Conservation (phyloP, 805 yeast species). For the Candida morakotiae region DNA sequence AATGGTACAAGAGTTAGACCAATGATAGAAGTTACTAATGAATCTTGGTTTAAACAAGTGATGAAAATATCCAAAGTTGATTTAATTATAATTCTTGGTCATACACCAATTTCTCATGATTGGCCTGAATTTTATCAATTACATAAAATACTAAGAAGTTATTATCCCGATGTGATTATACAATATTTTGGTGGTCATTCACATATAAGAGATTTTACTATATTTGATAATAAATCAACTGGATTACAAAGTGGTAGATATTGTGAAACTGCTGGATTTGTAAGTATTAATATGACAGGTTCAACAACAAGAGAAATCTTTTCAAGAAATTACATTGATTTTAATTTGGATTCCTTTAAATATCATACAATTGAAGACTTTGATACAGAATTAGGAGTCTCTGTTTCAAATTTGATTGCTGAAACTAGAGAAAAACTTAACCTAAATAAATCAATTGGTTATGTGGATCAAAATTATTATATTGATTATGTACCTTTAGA, state of each 20-base stretch:
- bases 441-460: slow-evolving; percentile 56
- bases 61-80: slow-evolving; percentile 47
- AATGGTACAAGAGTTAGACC: slow-evolving; percentile 60
- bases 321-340: slow-evolving; percentile 76
- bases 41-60: slow-evolving; percentile 61
- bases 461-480: slow-evolving; percentile 56
- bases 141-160: slow-evolving; percentile 48
- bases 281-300: slow-evolving; percentile 46
- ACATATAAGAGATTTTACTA: slow-evolving; percentile 80
- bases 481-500: slow-evolving; percentile 61
- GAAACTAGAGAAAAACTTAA: slow-evolving; percentile 44
- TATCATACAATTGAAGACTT: slow-evolving; percentile 51
- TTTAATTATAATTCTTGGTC: slow-evolving; percentile 69
- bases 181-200: slow-evolving; percentile 95
- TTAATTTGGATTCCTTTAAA: slow-evolving; percentile 66
- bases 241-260: slow-evolving; percentile 92
- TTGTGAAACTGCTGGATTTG: slow-evolving; percentile 91
- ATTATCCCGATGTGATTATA: slow-evolving; percentile 59
- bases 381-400: slow-evolving; percentile 52
- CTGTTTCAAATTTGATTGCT: slow-evolving; percentile 42
- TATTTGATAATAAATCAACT: slow-evolving; percentile 61
- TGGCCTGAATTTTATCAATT: slow-evolving; percentile 52
- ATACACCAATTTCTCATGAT: slow-evolving; percentile 56
- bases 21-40: slow-evolving; percentile 47
- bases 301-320: slow-evolving; percentile 17